Evolutionary conservation across 768 basidiomycete species (phyloP), one percentile per base, ranked within the genome.

Genomic region (Lactarius vividus): DNA sequence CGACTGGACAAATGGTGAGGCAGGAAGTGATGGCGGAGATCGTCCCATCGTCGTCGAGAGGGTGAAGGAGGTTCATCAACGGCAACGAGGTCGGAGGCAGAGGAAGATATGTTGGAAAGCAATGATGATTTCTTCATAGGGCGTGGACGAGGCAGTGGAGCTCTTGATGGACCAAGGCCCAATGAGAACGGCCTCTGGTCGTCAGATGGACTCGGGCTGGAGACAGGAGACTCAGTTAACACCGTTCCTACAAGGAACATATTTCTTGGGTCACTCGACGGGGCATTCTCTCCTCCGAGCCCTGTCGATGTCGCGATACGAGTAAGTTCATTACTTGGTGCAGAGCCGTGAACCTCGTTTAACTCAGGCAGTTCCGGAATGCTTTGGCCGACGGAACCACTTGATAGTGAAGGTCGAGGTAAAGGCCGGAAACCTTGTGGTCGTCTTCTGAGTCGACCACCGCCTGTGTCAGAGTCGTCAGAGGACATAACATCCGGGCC

Each of bases 1-100:
- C 69, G 57, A 67, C 73, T 37, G 63, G 72, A 60, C 61, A 67
- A 66, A 13, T 74, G 59, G 9, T 74, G 62, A 0, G 78, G 78
- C 26, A 85, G 72, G 15, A 86, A 84, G 72, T 85, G 84, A 49
- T 81, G 81, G n/a, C 85, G 79, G 16, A 86, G 67, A 33, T 76
- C 76, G 28, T 84, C 82, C 85, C 85, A 87, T 29, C 83, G 80
- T 28, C 76, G 76, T 58, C 74, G 69, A 1, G 83, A 79, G 4
- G 79, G 75, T 13, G 82, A 60, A 54, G 68, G 35, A 31, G 58
- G 60, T 29, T 35, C 64, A 35, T 61, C 57, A 10, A 39, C 10
- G 8, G 35, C 33, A n/a, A n/a, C 10, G 49, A 56, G 44, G 52
- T 69, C 66, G 42, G 59, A 46, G 20, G 62, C 31, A 29, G 63